Conservation (phyloP, 176 grass and related monocot species). For the Ananas comosus region DNA sequence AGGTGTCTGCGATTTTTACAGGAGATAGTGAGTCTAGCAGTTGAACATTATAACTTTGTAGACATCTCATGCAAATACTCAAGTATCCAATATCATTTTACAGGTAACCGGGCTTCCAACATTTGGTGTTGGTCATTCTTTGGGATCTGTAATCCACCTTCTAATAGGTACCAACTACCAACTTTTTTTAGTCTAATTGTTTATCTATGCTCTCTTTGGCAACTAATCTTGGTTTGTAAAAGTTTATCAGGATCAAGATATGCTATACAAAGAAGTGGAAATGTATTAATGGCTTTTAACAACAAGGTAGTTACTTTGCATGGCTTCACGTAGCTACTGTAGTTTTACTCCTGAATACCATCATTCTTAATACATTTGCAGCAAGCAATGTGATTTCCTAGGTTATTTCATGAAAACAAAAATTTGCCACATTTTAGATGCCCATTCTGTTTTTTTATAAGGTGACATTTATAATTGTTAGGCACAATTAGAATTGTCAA, state of each 20-base stretch:
- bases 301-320: conserved; percentile 58
- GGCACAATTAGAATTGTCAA: too few relatives aligned
- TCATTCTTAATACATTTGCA: background rate
- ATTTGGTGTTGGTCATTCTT: conserved; percentile 89
- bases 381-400: background rate
- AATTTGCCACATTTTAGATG: too few relatives aligned
- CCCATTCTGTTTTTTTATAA: too few relatives aligned
- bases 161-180: conserved; percentile 51
- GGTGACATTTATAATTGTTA: too few relatives aligned
- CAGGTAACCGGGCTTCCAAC: conserved; percentile 82
- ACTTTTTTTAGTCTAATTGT: conserved; percentile 4
- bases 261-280: conserved; percentile 78
- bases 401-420: background rate
- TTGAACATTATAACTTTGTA: conserved; percentile 5
- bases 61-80: conserved; percentile 10
- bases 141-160: conserved; percentile 85
- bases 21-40: conserved; percentile 47
- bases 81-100: background rate
- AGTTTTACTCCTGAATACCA: background rate
- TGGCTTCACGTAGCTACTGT: background rate
- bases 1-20: conserved; percentile 78
- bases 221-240: conserved; percentile 10
- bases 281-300: conserved; percentile 90
- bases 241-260: conserved; percentile 73
- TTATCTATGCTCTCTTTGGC: conserved; percentile 8